Conservation (phyloP, 768 basidiomycete genomes). For the Tephrocybe sp. region DNA sequence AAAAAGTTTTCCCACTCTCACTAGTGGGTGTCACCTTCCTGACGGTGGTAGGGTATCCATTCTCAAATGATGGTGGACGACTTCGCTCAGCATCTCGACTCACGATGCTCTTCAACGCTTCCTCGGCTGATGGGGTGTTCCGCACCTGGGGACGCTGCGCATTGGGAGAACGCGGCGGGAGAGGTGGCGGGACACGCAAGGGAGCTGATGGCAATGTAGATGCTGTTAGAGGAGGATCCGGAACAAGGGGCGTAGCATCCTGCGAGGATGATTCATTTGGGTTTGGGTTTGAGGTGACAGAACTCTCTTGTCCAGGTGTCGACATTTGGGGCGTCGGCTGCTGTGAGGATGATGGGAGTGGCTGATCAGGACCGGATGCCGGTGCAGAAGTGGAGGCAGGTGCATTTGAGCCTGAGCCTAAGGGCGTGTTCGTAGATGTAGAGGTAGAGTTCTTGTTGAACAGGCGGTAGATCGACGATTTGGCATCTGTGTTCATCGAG, state of each 20-base stretch:
- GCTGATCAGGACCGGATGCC: background rate
- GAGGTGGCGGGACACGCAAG: conserved; percentile 42
- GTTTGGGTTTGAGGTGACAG: background rate
- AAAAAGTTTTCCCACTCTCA: background rate
- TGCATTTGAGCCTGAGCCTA: background rate
- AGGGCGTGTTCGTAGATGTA: conserved; percentile 17
- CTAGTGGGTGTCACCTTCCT: background rate
- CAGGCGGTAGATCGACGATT: conserved; percentile 66
- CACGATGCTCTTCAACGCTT: conserved; percentile 56
- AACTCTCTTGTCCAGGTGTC: conserved; percentile 9
- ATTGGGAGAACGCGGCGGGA: conserved; percentile 42
- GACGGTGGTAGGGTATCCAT: background rate
- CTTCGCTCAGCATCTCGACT: conserved; percentile 37
- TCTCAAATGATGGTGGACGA: conserved; percentile 13
- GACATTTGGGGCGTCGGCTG: conserved; percentile 7
- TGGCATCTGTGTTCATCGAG: conserved; percentile 31
- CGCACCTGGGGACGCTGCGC: conserved; percentile 21
- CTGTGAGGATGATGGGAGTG: conserved; percentile 7
- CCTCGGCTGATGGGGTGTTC: conserved; percentile 38
- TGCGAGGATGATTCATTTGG: background rate
- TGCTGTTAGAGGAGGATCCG: background rate
- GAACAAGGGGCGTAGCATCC: conserved; percentile 4
- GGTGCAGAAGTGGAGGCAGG: conserved; percentile 9
- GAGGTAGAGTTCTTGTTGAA: conserved; percentile 77
- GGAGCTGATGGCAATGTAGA: conserved; percentile 19